phyloP scores from a whole-genome alignment of 768 basidiomycete genomes.

The Mycena capillaripes region DNA sequence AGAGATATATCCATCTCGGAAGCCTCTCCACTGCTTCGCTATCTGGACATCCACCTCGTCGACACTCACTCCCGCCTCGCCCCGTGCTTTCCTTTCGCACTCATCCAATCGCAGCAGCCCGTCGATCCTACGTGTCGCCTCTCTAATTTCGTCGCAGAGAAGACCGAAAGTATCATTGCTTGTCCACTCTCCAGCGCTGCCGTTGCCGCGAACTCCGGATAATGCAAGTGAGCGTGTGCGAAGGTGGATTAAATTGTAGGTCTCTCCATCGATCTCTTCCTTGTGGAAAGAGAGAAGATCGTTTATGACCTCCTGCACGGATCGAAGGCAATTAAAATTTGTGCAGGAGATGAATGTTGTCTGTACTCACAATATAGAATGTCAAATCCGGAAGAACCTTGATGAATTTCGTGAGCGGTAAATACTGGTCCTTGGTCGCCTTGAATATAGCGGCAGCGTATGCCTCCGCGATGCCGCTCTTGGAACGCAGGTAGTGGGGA shows the following conservation, averaged over 20 bases:
- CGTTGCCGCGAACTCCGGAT: neutral
- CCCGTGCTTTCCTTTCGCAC: constrained; percentile 5
- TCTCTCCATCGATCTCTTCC: constrained; percentile 27
- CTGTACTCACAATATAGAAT: neutral
- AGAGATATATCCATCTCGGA: constrained; percentile 24
- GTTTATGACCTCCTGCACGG: constrained; percentile 20
- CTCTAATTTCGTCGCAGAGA: constrained; percentile 19
- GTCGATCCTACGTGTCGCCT: constrained; percentile 16
- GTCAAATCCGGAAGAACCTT: constrained; percentile 9
- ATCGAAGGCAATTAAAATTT: neutral
- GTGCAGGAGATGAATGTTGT: neutral
- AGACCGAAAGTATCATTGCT: neutral
- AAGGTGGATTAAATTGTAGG: constrained; percentile 26
- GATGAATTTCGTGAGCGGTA: constrained; percentile 32
- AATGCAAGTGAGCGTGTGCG: constrained; percentile 9
- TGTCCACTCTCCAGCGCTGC: constrained; percentile 6
- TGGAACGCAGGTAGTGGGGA: constrained; percentile 27
- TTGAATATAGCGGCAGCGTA: constrained; percentile 30
- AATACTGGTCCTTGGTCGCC: constrained; percentile 11
- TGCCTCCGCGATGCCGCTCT: constrained; percentile 19
- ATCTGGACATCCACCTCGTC: constrained; percentile 14
- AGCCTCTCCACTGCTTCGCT: constrained; percentile 27
- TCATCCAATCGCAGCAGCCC: constrained; percentile 16
- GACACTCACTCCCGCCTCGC: neutral
- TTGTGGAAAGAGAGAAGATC: constrained; percentile 30